These are phyloP conservation scores for Fusarium siculi DNA, from an alignment of 2,329 filamentous ascomycete species.

Conservation along the genomic window DNA sequence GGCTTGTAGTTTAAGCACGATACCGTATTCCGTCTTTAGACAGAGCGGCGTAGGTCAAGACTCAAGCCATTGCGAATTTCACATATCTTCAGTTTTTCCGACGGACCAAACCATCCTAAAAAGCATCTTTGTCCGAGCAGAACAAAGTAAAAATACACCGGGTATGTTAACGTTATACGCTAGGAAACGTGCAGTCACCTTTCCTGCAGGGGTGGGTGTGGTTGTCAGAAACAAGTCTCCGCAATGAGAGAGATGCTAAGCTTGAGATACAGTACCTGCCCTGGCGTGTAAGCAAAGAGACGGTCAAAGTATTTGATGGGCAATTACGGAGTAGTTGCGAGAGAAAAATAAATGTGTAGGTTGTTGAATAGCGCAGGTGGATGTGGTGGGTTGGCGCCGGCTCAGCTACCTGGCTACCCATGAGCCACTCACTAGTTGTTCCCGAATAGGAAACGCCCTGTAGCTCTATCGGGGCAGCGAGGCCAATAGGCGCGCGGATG, in stretches of 20 bases:
- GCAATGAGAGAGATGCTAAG: not conserved
- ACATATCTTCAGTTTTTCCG: conserved; percentile 15
- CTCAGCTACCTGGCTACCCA: conserved; percentile 43
- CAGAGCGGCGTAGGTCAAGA: conserved; percentile 29
- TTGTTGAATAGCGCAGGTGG: conserved; percentile 31
- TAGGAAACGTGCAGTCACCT: conserved; percentile 3
- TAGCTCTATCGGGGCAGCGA: conserved; percentile 29
- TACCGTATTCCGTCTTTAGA: not conserved
- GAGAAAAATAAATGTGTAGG: conserved; percentile 1
- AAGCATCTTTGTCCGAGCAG: conserved; percentile 14
- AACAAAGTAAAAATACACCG: conserved; percentile 14
- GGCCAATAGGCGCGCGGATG: conserved; percentile 46
- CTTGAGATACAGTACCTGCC: not conserved
- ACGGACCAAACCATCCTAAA: conserved; percentile 6
- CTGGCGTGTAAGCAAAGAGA: conserved; percentile 6
- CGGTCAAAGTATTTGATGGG: conserved; percentile 16
- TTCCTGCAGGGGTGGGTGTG: conserved; percentile 30
- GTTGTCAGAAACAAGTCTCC: conserved; percentile 10
- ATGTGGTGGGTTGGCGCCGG: conserved; percentile 30
- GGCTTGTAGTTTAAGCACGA: not conserved
- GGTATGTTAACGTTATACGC: conserved; percentile 20
- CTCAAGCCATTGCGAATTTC: conserved; percentile 21
- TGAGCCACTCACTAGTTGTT: conserved; percentile 42
- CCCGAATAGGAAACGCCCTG: conserved; percentile 38
- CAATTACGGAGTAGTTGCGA: not conserved